phyloP scores from a whole-genome alignment of 202 grass and related monocot genomes.

The Dendrocalamus latiflorus region DNA sequence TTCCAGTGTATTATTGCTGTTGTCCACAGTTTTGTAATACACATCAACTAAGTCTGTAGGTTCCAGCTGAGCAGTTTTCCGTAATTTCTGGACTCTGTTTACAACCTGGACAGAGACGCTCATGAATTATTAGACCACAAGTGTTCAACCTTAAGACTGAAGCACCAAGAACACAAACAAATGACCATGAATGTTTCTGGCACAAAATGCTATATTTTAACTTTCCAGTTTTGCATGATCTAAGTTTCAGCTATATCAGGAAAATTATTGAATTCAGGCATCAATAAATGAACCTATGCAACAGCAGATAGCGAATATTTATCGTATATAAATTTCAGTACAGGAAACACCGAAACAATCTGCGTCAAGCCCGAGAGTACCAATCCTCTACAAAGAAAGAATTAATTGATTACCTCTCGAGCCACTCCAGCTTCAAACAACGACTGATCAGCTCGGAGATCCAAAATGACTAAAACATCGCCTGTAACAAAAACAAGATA shows the following conservation, averaged over 20 bases:
- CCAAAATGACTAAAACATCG: slow-evolving; percentile 91
- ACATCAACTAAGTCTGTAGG: slow-evolving; percentile 88
- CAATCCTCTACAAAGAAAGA: slow-evolving; percentile 3
- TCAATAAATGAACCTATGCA: not conserved
- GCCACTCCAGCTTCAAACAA: slow-evolving; percentile 93
- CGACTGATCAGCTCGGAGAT: slow-evolving; percentile 83
- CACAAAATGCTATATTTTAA: not conserved
- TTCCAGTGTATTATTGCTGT: slow-evolving; percentile 45
- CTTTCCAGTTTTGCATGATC: not conserved
- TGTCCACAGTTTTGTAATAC: slow-evolving; percentile 56
- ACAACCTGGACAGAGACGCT: slow-evolving; percentile 67
- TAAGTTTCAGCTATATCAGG: not conserved
- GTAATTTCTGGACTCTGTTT: slow-evolving; percentile 91
- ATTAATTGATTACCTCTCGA: slow-evolving; percentile 66
- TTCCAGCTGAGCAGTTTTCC: slow-evolving; percentile 85
- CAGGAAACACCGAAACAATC: not conserved
- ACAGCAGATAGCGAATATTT: not conserved
- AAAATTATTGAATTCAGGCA: slow-evolving; percentile 7
- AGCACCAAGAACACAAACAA: not conserved
- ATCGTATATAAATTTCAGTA: not conserved
- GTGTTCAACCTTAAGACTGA: not conserved
- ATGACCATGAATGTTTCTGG: not conserved
- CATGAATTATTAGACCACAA: slow-evolving; percentile 3
- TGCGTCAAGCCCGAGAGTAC: not conserved
- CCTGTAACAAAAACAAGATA: slow-evolving; percentile 46